Conservation (phyloP, 2,329 filamentous ascomycete genomes). For the Fusarium decemcellulare region DNA sequence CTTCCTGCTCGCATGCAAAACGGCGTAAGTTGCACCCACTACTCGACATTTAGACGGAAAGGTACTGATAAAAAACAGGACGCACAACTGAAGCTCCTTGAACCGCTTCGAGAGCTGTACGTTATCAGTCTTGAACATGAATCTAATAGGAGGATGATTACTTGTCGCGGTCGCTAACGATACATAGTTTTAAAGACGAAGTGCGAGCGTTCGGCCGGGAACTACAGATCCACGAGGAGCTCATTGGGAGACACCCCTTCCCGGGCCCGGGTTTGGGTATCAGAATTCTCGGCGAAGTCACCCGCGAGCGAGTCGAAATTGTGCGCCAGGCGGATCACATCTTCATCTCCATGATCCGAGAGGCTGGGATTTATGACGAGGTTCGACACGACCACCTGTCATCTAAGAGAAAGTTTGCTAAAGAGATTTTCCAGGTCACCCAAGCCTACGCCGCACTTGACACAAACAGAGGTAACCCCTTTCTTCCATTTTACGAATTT, state of each 20-base stretch:
- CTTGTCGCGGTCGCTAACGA: slow-evolving; percentile 11
- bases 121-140: slow-evolving; percentile 12
- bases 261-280: slow-evolving; percentile 20
- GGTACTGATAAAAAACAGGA: slow-evolving; percentile 33
- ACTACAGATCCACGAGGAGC: slow-evolving; percentile 13
- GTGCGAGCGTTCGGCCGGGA: slow-evolving; percentile 7
- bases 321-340: slow-evolving; percentile 82
- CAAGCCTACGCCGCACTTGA: slow-evolving; percentile 1
- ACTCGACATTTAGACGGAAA: slow-evolving; percentile 5
- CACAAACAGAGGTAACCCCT: slow-evolving; percentile 16
- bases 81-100: slow-evolving; percentile 44
- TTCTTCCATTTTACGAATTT: slow-evolving; percentile 1
- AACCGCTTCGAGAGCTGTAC: slow-evolving; percentile 28
- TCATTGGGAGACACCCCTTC: slow-evolving; percentile 43
- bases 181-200: neutral
- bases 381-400: neutral
- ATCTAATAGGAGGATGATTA: slow-evolving; percentile 2
- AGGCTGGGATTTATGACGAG: slow-evolving; percentile 77
- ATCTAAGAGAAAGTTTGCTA: neutral
- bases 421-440: slow-evolving; percentile 30
- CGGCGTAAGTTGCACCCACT: slow-evolving; percentile 15
- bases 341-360: slow-evolving; percentile 82
- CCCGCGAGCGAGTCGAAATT: slow-evolving; percentile 82
- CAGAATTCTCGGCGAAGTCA: slow-evolving; percentile 80
- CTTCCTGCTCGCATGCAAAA: slow-evolving; percentile 33